Base-by-base conservation (phyloP, 2,329 filamentous ascomycete genomes). In the Neophaeococcomyces aloes region DNA sequence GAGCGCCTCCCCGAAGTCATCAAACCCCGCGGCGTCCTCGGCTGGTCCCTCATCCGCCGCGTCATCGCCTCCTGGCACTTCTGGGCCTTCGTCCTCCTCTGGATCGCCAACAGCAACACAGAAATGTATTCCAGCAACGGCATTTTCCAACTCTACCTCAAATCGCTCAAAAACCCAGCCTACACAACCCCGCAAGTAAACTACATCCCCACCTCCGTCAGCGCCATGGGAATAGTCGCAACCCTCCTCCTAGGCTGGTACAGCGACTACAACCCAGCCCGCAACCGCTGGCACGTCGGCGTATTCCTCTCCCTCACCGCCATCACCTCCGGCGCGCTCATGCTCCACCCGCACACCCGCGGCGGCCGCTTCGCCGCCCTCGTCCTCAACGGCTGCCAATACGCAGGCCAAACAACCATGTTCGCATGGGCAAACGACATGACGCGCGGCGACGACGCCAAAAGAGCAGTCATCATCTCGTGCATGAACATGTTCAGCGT, bases 31-130 rank as follows among this genome's bases (percentile, higher is more conserved):
- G 54, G 56, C 47, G 21, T 38, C 48, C 21, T 46, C 2, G 44
- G 44, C 29, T 46, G 29, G 37, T 36, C 38, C 10, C 33, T 46
- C 18, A 46, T 46, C 21, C 36, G 37, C n/a, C 52, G 52, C n/a
- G 43, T 63, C 38, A 59, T 64, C 45, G 51, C 48, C 17, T 56
- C 56, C 8, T 63, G 60, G 60, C 59, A 62, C 45, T 62, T 59
- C 55, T 64, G 61, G 49, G 59, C 53, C 3, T 64, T 64, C 34
- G 59, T 61, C 21, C 54, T 62, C 29, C 53, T 64, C 5, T 64
- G 60, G 61, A 72, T 81, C 50, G 76, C 86, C 31, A 80, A 79
- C 0, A 29, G 19, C 10, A 44, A 44, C 17, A 44, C 41, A n/a
- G 81, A 86, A 57, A 81, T 47, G 44, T 47, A 42, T 36, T 48